Percentiles rank a stretch among this genome's conserved stretches.
phyloP scores from a whole-genome alignment of 75 land plant species.

The Sequoiadendron giganteum region DNA sequence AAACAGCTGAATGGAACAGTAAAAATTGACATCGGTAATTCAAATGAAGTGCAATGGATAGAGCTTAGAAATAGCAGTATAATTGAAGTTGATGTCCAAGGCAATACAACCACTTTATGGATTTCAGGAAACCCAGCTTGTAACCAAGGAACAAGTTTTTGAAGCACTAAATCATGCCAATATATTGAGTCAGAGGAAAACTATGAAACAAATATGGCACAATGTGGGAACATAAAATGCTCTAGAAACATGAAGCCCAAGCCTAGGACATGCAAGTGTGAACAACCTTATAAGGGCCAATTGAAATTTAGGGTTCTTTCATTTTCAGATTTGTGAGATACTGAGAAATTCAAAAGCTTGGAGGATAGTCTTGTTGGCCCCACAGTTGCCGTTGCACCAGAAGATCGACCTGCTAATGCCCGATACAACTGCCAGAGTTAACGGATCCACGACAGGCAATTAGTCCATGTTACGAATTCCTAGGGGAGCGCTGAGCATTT shows the following conservation, averaged over 20 bases:
- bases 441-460: no score
- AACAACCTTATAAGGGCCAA: constrained; percentile 54
- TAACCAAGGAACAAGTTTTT: neutral
- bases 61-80: constrained; percentile 50
- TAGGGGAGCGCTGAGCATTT: no score
- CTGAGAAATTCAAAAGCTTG: constrained; percentile 29
- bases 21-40: constrained; percentile 25
- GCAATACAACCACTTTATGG: constrained; percentile 19
- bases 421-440: no score
- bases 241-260: constrained; percentile 32
- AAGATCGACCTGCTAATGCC: no score
- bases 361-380: constrained; percentile 42
- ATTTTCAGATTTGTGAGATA: constrained; percentile 43
- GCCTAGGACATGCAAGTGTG: constrained; percentile 60
- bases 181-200: neutral
- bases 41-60: constrained; percentile 31
- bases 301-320: constrained; percentile 46
- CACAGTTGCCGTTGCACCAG: no score
- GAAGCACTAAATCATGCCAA: constrained; percentile 36
- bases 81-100: neutral
- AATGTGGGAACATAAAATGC: constrained; percentile 44
- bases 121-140: constrained; percentile 60
- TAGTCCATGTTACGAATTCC: no score
- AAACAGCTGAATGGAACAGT: constrained; percentile 49
- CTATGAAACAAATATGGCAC: constrained; percentile 54